Evolutionary conservation across 768 basidiomycete species (phyloP), one percentile per base, ranked within the genome.

Genomic region (Mrakia blollopis): DNA sequence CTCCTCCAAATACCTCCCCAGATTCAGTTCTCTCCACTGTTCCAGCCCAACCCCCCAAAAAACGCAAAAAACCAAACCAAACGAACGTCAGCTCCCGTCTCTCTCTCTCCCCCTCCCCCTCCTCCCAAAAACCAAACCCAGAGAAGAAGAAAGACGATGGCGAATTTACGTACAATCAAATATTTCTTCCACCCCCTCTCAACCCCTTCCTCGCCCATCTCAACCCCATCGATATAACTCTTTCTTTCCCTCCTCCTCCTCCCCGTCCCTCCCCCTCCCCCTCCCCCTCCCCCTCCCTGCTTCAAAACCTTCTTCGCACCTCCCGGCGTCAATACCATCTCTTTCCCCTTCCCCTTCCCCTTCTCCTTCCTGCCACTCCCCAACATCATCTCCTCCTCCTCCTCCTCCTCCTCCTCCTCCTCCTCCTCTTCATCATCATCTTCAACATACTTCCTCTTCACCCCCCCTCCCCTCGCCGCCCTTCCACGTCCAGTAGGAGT

Each of bases 171-270:
- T 25, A 39, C 35, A 14, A 11, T 3, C 6, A 68, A 39, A n/a
- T 68, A 68, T 23, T 39, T 68, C 37, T 41, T 68, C 65, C 65
- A 68, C 7, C 37, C 65, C 35, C 37, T 37, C 39, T 68, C 65
- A 18, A 68, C 65, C 32, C 18, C 37, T 8, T 68, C 65, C 39
- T 68, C 65, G 2, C 65, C 65, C 23, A 35, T 37, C 25, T 39
- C 65, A 8, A 68, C 65, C 11, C 65, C 65, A 23, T 68, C 65
- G n/a, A 68, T 68, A 23, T 68, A 68, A 7, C 35, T 37, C 65
- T 68, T 68, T n/a, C 28, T 57, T 13, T 57, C 57, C 57, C 57
- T 28, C 28, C 57, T 28, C 57, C 57, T 57, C 28, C 57, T 57
- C 57, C 52, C 23, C n/a, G n/a, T n/a, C n/a, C 50, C 18, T 16